Base-by-base conservation (phyloP, 495 filamentous ascomycete species). In the Cryomyces minteri region DNA sequence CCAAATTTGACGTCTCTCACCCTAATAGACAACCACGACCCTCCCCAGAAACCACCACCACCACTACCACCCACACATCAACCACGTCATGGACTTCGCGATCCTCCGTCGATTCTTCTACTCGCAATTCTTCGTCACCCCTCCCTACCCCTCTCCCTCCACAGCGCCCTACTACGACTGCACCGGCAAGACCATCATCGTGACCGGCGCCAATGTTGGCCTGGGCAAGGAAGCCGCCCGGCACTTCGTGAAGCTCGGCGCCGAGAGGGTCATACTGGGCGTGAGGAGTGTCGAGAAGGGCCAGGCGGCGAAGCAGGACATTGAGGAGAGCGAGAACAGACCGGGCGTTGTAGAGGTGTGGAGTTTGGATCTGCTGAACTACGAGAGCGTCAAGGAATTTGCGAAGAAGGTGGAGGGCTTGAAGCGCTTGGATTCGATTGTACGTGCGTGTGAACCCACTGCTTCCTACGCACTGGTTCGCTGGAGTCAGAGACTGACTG, bases 331-430 rank as follows among this genome's bases (percentile, higher is more conserved):
- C 34, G 34, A 38, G 34, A 38, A 38, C 1, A 9, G 34, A 2
- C 2, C 9, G 3, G 40, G 25, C 1, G 25, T 29, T 9, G 48
- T 73, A 11, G 55, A 70, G 47, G 64, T 75, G 5, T 73, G 69
- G 69, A 57, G 65, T 39, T 62, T 79, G 0, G 73, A 79, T 44
- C 67, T 77, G 65, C 56, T 52, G 47, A 65, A 47, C 41, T 77
- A 70, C 52, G 56, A 61, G 30, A 70, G 64, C 37, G 65, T 74
- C 12, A 58, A 66, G 43, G 51, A 41, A 5, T 76, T 77, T 43
- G 68, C 66, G 8, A 47, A 50, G 37, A 60, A 61, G 2, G 61
- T 59, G 30, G 59, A 67, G n/a, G 61, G 68, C 32, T 31, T 65
- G 28, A 30, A 45, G 37, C 4, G 56, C 5, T 43, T 76, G 0